Percentiles rank a stretch among this genome's conserved stretches.
Evolutionary conservation across 768 basidiomycete genomes (phyloP).

Genomic region (Harrya chromipes): DNA sequence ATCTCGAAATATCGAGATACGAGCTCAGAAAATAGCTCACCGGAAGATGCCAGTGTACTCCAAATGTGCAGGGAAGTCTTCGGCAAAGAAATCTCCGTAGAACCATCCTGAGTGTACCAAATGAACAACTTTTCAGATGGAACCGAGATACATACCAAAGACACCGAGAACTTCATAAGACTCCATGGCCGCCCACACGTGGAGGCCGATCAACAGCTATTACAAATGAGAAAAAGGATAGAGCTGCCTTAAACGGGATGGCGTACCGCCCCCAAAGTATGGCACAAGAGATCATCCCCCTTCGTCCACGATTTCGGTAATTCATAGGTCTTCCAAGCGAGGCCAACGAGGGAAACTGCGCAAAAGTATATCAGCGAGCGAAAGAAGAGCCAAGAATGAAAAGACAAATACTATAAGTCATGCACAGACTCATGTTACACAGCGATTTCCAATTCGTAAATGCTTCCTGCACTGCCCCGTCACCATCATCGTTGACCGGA

Average conservation of each 20-base stretch:
- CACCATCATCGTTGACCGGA: slow-evolving; percentile 59
- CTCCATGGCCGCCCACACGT: slow-evolving; percentile 88
- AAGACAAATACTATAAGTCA: slow-evolving; percentile 78
- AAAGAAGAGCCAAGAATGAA: background rate
- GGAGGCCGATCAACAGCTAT: slow-evolving; percentile 80
- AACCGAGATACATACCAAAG: slow-evolving; percentile 57
- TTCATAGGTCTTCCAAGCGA: slow-evolving; percentile 89
- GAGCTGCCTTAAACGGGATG: background rate
- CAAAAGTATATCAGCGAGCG: background rate
- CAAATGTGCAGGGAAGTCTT: slow-evolving; percentile 84
- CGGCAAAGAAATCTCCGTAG: slow-evolving; percentile 96
- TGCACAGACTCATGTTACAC: slow-evolving; percentile 91
- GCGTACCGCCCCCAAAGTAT: slow-evolving; percentile 83
- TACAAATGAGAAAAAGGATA: slow-evolving; percentile 6
- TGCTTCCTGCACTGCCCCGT: slow-evolving; percentile 86
- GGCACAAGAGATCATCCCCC: slow-evolving; percentile 81
- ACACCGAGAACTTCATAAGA: slow-evolving; percentile 91
- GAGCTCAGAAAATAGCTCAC: slow-evolving; percentile 35
- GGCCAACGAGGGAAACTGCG: slow-evolving; percentile 76
- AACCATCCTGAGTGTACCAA: slow-evolving; percentile 74
- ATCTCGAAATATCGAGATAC: background rate
- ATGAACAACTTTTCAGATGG: slow-evolving; percentile 1
- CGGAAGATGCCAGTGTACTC: slow-evolving; percentile 98
- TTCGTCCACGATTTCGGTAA: slow-evolving; percentile 83
- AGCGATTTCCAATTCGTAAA: slow-evolving; percentile 94